Conservation (phyloP, 2,329 filamentous ascomycete species). For the Ramularia endophylla region DNA sequence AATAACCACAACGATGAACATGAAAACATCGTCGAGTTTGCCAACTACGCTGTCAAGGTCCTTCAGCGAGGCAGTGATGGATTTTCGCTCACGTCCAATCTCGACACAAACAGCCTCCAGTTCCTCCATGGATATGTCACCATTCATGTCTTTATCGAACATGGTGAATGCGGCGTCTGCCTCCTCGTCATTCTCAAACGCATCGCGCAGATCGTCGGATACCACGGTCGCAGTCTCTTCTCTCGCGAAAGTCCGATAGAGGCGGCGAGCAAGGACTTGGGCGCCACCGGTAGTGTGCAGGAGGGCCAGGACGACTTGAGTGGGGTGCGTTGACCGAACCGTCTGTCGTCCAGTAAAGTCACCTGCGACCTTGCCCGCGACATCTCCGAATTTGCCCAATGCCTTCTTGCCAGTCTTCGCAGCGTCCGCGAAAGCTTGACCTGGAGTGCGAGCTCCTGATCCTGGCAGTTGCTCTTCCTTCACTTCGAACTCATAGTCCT, state of each 20-base stretch:
- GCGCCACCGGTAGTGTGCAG: constrained; percentile 66
- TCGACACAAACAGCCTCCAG: constrained; percentile 90
- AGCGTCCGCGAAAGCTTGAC: constrained; percentile 61
- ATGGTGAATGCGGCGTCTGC: constrained; percentile 83
- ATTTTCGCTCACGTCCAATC: constrained; percentile 89
- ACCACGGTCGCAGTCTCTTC: constrained; percentile 69
- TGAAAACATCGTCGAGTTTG: constrained; percentile 82
- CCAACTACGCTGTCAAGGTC: constrained; percentile 90
- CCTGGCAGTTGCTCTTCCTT: constrained; percentile 32
- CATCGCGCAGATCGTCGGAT: constrained; percentile 68
- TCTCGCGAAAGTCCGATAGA: constrained; percentile 81
- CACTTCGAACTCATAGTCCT: constrained; percentile 72
- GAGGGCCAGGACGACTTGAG: constrained; percentile 76
- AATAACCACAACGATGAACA: constrained; percentile 78
- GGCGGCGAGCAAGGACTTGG: constrained; percentile 76
- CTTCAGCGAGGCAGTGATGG: constrained; percentile 89
- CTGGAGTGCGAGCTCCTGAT: constrained; percentile 67
- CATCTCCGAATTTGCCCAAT: constrained; percentile 73
- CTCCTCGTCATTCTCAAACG: constrained; percentile 78
- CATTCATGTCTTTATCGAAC: constrained; percentile 96
- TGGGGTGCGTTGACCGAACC: constrained; percentile 66
- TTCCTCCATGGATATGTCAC: constrained; percentile 93
- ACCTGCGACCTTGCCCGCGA: constrained; percentile 78
- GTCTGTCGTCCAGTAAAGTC: constrained; percentile 78
- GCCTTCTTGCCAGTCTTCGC: constrained; percentile 70